phyloP scores from a whole-genome alignment of 192 early-diverging fungal genomes.

The Coemansia sp. region DNA sequence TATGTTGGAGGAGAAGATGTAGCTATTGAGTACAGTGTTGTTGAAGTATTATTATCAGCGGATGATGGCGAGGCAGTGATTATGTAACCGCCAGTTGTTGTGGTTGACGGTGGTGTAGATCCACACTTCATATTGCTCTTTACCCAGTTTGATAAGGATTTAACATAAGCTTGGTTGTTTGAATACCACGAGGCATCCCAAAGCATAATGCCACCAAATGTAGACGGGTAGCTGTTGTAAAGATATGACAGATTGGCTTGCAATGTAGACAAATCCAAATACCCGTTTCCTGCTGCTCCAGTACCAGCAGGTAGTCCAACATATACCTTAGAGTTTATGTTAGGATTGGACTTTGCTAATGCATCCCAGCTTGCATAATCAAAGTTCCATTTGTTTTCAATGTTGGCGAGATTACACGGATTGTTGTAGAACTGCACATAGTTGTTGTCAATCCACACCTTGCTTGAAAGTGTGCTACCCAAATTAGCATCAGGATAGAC shows the following conservation, averaged over 20 bases:
- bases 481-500: constrained; percentile 70
- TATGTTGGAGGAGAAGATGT: neutral
- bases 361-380: constrained; percentile 64
- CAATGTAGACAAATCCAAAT: constrained; percentile 51
- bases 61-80: neutral
- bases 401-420: constrained; percentile 62
- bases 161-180: constrained; percentile 50
- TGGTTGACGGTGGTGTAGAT: constrained; percentile 1
- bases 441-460: constrained; percentile 64
- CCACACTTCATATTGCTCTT: constrained; percentile 43
- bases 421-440: constrained; percentile 86
- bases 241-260: constrained; percentile 46
- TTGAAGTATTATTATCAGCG: neutral
- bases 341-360: constrained; percentile 59
- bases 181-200: constrained; percentile 74
- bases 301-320: constrained; percentile 64
- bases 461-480: constrained; percentile 53
- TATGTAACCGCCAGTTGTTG: neutral
- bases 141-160: constrained; percentile 35
- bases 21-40: neutral
- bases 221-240: constrained; percentile 53
- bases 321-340: constrained; percentile 62
- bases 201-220: constrained; percentile 72
- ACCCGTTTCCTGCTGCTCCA: constrained; percentile 63
- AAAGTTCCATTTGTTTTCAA: constrained; percentile 67